A percentile compares a stretch with the other conserved stretches of the same genome.
These are phyloP conservation scores for Diaporthe destruens DNA, from an alignment of 2,329 filamentous ascomycete genomes.

Conservation along the genomic window DNA sequence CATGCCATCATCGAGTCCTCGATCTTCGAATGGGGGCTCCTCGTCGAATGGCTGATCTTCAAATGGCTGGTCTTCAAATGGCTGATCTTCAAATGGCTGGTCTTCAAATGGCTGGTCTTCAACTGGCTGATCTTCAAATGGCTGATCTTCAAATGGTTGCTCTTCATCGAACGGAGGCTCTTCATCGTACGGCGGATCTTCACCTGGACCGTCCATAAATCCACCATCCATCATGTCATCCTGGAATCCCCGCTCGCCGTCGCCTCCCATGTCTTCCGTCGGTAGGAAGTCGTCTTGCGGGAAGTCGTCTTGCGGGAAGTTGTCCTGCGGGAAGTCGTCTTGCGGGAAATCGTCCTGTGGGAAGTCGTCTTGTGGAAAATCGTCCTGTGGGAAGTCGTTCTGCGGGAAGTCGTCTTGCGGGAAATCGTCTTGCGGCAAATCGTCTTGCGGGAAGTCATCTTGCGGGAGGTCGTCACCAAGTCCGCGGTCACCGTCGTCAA, in stretches of 20 bases:
- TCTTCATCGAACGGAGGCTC: background rate
- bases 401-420: background rate
- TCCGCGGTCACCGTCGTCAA: background rate
- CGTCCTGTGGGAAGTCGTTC: background rate
- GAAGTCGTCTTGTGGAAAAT: background rate
- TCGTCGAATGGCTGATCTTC: background rate
- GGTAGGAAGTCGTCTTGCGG: background rate
- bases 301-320: background rate
- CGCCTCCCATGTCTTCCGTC: constrained; percentile 1
- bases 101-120: background rate
- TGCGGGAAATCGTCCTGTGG: background rate
- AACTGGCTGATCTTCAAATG: background rate
- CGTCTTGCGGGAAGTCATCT: background rate
- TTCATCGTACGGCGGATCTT: background rate
- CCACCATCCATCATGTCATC: background rate
- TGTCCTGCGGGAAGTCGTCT: background rate
- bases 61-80: background rate
- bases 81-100: background rate
- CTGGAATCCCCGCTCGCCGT: background rate
- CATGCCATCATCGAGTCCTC: background rate
- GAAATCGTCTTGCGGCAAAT: background rate
- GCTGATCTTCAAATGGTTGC: background rate
- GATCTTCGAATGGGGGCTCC: background rate
- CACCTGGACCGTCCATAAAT: background rate
- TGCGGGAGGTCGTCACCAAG: constrained; percentile 7